Evolutionary conservation across 305 asterid species (phyloP), one percentile per base, ranked within the genome.

Genomic region (Salvia sclarea): DNA sequence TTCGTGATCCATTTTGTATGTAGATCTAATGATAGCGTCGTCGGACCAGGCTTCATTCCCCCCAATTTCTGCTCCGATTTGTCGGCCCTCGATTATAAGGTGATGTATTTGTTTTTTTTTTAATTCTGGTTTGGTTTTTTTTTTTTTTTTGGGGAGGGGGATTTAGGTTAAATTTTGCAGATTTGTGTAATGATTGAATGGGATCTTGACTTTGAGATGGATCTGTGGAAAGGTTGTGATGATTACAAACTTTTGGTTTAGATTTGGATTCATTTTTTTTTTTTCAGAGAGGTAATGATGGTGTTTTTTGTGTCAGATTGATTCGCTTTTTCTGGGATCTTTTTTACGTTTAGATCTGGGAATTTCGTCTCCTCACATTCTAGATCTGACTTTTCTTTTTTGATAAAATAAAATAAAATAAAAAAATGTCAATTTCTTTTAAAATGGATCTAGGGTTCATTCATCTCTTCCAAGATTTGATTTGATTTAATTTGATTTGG

Each of bases 41-140:
- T 91, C 97, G 97, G 97, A 91, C 97, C 97, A 89, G 97, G 97
- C 97, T 91, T 91, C 97, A 91, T 91, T 91, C 96, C 97, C 97
- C 96, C 91, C 90, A 91, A 87, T 86, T 40, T 33, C 13, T 35
- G 53, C 67, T 41, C 67, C 65, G 22, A n/a, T n/a, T n/a, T n/a
- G n/a, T n/a, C n/a, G n/a, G n/a, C n/a, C n/a, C n/a, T n/a, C n/a
- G n/a, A n/a, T n/a, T n/a, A n/a, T n/a, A n/a, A 63, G 69, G 56
- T 62, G 14, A 45, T 5, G 11, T 16, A 20, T 24, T 5, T n/a
- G n/a, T n/a, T n/a, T n/a, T n/a, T n/a, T n/a, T n/a, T n/a, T n/a
- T n/a, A n/a, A n/a, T n/a, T 3, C 6, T 53, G 0, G 6, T 1
- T 3, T 37, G 10, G 2, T 9, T 37, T 37, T 8, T 9, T 7